Conservation (phyloP, 495 filamentous ascomycete genomes). For the Diplogelasinospora grovesii region DNA sequence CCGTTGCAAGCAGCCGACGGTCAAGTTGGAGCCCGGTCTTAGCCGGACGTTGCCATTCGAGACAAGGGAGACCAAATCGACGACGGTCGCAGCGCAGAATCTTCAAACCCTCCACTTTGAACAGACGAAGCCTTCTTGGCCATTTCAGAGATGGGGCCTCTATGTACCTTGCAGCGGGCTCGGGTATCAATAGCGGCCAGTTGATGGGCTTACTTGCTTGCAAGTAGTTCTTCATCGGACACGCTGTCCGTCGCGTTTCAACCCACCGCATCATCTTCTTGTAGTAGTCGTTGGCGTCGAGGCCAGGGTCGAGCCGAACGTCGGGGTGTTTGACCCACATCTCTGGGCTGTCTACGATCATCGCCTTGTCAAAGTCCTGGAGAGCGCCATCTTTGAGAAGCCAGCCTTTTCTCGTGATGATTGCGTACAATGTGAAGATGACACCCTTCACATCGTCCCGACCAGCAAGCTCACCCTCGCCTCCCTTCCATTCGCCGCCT, state of each 20-base stretch:
- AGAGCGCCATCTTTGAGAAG: slow-evolving; percentile 8
- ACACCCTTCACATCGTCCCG: slow-evolving; percentile 34
- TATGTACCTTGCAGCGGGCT: too few relatives aligned
- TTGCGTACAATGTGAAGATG: slow-evolving; percentile 34
- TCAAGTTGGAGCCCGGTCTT: too few relatives aligned
- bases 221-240: too few relatives aligned
- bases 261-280: slow-evolving; percentile 8
- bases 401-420: slow-evolving; percentile 30
- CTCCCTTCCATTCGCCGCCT: slow-evolving; percentile 3
- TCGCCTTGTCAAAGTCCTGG: slow-evolving; percentile 4
- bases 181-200: too few relatives aligned
- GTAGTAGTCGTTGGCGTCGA: slow-evolving; percentile 3
- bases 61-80: too few relatives aligned
- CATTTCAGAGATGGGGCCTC: too few relatives aligned
- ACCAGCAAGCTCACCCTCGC: slow-evolving; percentile 7
- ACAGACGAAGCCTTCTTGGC: too few relatives aligned
- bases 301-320: slow-evolving; percentile 13
- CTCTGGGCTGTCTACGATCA: not conserved
- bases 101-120: too few relatives aligned
- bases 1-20: too few relatives aligned
- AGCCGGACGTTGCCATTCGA: too few relatives aligned
- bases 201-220: too few relatives aligned
- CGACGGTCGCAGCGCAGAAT: too few relatives aligned
- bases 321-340: slow-evolving; percentile 17
- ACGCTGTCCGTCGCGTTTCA: not conserved